phyloP scores from a whole-genome alignment of 208 protist genomes.

The Acanthamoeba sp. region DNA sequence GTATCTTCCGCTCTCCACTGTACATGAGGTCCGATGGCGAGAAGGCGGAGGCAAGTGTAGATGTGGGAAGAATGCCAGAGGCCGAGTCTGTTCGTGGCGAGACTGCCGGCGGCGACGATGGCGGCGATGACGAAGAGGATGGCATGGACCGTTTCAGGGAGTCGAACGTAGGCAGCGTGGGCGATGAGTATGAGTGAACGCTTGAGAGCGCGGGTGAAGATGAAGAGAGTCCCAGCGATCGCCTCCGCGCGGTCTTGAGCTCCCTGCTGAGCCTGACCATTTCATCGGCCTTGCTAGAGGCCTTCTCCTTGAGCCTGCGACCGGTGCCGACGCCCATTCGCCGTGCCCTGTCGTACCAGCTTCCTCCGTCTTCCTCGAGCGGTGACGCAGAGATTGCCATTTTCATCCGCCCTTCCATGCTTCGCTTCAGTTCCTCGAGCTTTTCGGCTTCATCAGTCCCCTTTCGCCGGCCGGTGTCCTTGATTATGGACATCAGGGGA shows the following conservation, averaged over 20 bases:
- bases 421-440: constrained; percentile 6
- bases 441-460: not conserved
- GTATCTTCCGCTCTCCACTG: not conserved
- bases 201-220: not conserved
- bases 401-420: not conserved
- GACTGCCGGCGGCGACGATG: not conserved
- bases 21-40: not conserved
- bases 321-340: not conserved
- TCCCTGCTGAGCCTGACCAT: not conserved
- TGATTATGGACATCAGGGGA: constrained; percentile 16
- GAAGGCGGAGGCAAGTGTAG: not conserved
- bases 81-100: not conserved
- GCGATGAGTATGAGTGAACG: not conserved
- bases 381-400: not conserved
- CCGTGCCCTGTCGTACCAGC: not conserved
- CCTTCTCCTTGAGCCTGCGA: not conserved
- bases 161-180: not conserved
- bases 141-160: not conserved
- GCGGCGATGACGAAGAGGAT: not conserved
- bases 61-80: not conserved
- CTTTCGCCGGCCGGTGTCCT: not conserved
- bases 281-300: not conserved
- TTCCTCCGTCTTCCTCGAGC: not conserved
- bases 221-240: not conserved
- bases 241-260: not conserved